A percentile compares a stretch with the other conserved stretches of the same genome.
Evolutionary conservation across 1,139 yeast genomes (phyloP).

Genomic region (Sugiyamaella grinbergsii): DNA sequence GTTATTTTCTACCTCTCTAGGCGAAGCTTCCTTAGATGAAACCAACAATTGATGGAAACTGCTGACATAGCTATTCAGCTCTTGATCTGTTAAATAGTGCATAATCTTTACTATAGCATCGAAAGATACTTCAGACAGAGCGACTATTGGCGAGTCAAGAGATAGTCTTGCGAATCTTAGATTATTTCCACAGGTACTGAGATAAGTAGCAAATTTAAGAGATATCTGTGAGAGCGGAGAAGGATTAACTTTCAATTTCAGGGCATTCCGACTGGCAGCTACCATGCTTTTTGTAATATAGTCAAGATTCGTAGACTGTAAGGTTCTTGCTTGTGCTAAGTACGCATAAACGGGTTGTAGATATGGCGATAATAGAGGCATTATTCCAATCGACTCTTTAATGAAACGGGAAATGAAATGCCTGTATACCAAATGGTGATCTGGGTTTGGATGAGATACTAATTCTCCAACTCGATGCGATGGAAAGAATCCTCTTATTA

Average conservation of each 20-base stretch:
- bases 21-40: not conserved
- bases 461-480: not conserved
- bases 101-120: constrained; percentile 27
- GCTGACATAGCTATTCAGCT: constrained; percentile 21
- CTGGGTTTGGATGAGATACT: not conserved
- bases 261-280: constrained; percentile 8
- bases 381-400: constrained; percentile 17
- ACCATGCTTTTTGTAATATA: constrained; percentile 9
- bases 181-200: constrained; percentile 24
- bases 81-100: constrained; percentile 26
- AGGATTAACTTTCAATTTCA: not conserved
- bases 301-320: constrained; percentile 14
- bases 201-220: constrained; percentile 22
- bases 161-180: constrained; percentile 22
- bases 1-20: not conserved
- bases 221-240: not conserved
- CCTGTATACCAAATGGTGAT: not conserved
- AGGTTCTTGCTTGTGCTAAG: constrained; percentile 10
- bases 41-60: constrained; percentile 11
- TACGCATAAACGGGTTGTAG: constrained; percentile 25
- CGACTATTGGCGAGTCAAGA: constrained; percentile 20
- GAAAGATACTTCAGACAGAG: constrained; percentile 20
- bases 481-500: constrained; percentile 10
- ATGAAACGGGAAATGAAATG: constrained; percentile 19
- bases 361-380: constrained; percentile 21